phyloP scores from a whole-genome alignment of 1,139 yeast genomes.

The Taphrina sp. region DNA sequence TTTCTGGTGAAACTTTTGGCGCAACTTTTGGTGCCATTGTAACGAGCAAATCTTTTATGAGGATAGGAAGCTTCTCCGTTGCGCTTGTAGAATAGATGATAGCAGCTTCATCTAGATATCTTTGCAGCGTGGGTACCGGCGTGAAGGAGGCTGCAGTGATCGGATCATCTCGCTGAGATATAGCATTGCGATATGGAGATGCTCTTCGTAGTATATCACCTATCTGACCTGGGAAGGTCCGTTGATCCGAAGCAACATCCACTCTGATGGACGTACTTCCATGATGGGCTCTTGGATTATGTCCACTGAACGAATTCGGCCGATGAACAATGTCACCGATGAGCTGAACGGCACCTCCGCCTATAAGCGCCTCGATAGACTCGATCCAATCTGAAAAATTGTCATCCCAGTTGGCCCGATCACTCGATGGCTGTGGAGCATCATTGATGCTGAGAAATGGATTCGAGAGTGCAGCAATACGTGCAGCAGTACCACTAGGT shows the following conservation, averaged over 20 bases:
- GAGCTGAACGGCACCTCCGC: slow-evolving; percentile 35
- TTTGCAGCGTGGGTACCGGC: slow-evolving; percentile 59
- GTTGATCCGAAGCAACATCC: slow-evolving; percentile 23
- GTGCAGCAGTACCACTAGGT: no score
- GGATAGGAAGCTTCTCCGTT: slow-evolving; percentile 49
- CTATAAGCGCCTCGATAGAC: slow-evolving; percentile 34
- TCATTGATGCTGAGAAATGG: no score
- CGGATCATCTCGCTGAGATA: slow-evolving; percentile 37
- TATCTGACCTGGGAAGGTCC: slow-evolving; percentile 31
- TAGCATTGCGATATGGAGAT: background rate
- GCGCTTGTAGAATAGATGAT: slow-evolving; percentile 52
- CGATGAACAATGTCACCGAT: slow-evolving; percentile 34
- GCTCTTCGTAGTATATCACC: slow-evolving; percentile 28
- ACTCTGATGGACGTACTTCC: slow-evolving; percentile 29
- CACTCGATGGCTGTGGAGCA: no score
- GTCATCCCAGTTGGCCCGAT: slow-evolving; percentile 23
- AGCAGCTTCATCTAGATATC: slow-evolving; percentile 66
- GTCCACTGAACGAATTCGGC: no score
- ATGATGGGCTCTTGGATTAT: no score
- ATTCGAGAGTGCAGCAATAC: no score
- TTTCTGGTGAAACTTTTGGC: slow-evolving; percentile 47
- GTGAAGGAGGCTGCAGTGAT: slow-evolving; percentile 38
- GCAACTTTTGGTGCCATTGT: slow-evolving; percentile 39
- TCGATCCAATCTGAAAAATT: slow-evolving; percentile 34
- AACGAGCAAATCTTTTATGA: slow-evolving; percentile 55